Evolutionary conservation across 2,329 filamentous ascomycete genomes (phyloP).

Genomic region (Tolypocladium capitatum): DNA sequence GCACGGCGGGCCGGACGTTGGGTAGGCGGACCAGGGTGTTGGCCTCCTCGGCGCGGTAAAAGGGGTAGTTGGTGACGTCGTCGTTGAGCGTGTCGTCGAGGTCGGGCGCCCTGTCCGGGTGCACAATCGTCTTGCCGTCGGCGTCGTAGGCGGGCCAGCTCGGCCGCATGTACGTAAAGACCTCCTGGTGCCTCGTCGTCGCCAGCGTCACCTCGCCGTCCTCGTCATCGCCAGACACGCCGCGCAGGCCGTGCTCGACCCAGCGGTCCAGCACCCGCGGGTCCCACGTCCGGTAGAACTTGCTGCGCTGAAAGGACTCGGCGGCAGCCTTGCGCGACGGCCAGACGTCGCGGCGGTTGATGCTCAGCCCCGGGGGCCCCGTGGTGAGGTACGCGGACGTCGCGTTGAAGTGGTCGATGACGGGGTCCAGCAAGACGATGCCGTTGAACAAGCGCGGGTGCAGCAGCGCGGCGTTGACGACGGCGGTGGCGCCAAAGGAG

Average conservation of each 20-base stretch:
- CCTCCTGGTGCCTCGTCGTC: constrained; percentile 71
- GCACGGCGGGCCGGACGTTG: constrained; percentile 46
- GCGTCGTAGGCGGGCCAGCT: constrained; percentile 33
- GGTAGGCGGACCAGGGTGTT: constrained; percentile 44
- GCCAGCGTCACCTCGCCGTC: constrained; percentile 50
- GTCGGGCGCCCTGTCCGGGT: constrained; percentile 30
- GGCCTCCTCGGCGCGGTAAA: constrained; percentile 55
- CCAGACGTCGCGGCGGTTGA: constrained; percentile 68
- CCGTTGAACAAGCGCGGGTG: constrained; percentile 70
- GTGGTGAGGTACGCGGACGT: constrained; percentile 20
- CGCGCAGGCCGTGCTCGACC: constrained; percentile 59
- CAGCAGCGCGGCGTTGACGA: constrained; percentile 58
- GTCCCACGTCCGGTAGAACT: constrained; percentile 76
- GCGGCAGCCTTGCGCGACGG: constrained; percentile 58
- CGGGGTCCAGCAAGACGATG: constrained; percentile 72
- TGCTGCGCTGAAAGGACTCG: constrained; percentile 47
- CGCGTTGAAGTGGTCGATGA: constrained; percentile 43
- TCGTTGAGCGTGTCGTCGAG: constrained; percentile 25
- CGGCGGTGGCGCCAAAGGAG: constrained; percentile 69
- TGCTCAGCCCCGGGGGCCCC: constrained; percentile 46
- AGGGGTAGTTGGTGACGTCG: constrained; percentile 29
- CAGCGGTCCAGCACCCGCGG: constrained; percentile 53
- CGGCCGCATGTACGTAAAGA: constrained; percentile 61
- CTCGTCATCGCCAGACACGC: constrained; percentile 29
- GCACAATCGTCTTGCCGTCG: constrained; percentile 23